Base-by-base conservation (phyloP, 2,329 filamentous ascomycete species). In the Capronia epimyces region DNA sequence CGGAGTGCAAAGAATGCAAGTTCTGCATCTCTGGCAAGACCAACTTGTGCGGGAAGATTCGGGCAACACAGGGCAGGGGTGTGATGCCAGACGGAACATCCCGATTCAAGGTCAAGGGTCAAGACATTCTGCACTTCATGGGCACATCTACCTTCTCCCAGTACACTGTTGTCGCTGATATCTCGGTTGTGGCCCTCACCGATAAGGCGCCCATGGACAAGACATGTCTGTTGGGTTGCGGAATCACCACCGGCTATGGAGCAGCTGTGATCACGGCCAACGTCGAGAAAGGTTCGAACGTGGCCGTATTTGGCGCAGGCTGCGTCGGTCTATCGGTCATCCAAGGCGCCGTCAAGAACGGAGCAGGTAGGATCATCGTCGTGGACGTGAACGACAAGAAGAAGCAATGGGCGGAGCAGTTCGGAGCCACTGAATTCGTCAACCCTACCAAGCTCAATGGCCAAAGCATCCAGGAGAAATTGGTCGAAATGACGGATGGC, bases 11-110 rank as follows among this genome's bases (percentile, higher is more conserved):
- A 62, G 91, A 97, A 72, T 98, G 93, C 83, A 97, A 97, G 78
- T 97, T 97, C 81, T 98, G 93, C 85, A 93, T 89, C 73, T 97
- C 91, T 36, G 93, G 91, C 75, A 98, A 98, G 84, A 97, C 91
- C 65, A 95, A 97, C 75, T 86, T 97, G 52, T 97, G 91, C 75
- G 93, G 93, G 71, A 97, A 97, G 82, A 98, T 98, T 72, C 86
- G 93, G 65, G 88, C 89, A 40, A 97, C 93, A 39, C 93, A 98
- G 75, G 93, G 93, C 64, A 86, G 84, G 72, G 93, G 93, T 66
- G 82, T 96, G 62, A 95, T 98, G 90, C 93, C 93, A 51, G 93
- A 98, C 71, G 91, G 91, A 64, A 97, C 91, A 60, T 86, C 86
- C 51, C 87, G 93, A 65, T 96, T 97, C 83, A 88, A 81, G 73